These are phyloP conservation scores for Cystobasidiaceae sp. DNA, from an alignment of 1,284 basidiomycete species.

Conservation along the genomic window DNA sequence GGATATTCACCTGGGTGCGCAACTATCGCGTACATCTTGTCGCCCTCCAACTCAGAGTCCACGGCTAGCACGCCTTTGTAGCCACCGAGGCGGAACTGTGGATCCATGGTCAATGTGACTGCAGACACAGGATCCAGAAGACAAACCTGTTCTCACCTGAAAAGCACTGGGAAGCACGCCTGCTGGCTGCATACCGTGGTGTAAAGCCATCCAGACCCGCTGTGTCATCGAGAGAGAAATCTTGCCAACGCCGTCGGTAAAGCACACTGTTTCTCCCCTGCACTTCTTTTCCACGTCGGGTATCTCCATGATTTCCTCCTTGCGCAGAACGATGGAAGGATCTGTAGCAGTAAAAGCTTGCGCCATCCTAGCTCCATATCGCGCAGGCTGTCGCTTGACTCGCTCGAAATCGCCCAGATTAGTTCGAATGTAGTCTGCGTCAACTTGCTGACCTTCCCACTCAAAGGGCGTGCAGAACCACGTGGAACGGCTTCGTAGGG, in stretches of 20 bases:
- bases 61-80: conserved; percentile 56
- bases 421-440: conserved; percentile 56
- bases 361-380: conserved; percentile 70
- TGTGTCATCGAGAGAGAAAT: conserved; percentile 58
- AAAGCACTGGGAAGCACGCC: conserved; percentile 22
- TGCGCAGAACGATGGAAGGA: conserved; percentile 49
- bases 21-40: conserved; percentile 46
- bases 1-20: neutral
- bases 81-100: conserved; percentile 45
- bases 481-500: conserved; percentile 55
- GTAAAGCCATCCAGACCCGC: conserved; percentile 54
- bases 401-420: conserved; percentile 61
- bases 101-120: neutral
- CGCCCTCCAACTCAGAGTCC: conserved; percentile 51
- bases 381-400: conserved; percentile 60
- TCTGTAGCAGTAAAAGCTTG: conserved; percentile 77
- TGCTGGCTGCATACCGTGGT: conserved; percentile 32
- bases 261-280: conserved; percentile 48
- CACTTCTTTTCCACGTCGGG: conserved; percentile 39
- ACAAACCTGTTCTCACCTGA: neutral
- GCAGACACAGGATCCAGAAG: neutral
- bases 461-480: conserved; percentile 52
- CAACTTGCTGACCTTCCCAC: conserved; percentile 51
- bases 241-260: conserved; percentile 66
- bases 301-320: conserved; percentile 46